These are phyloP conservation scores for Colletotrichum chrysophilum DNA, from an alignment of 2,329 filamentous ascomycete species.

Conservation along the genomic window DNA sequence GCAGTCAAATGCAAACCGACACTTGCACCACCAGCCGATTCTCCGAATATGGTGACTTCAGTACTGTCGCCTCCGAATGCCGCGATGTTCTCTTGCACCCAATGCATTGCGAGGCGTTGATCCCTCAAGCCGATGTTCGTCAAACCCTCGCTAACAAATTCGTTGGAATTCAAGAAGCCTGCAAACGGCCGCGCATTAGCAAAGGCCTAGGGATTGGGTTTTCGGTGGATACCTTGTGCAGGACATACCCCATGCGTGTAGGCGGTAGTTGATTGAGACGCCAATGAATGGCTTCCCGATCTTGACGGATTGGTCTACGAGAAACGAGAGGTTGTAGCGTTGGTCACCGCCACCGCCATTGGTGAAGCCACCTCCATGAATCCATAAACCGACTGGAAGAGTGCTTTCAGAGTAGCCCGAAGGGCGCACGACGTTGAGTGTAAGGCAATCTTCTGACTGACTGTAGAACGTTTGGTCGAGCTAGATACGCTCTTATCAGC, in stretches of 20 bases:
- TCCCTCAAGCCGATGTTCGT: constrained; percentile 31
- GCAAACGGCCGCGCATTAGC: background rate
- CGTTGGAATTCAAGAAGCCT: background rate
- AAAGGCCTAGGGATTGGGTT: constrained; percentile 35
- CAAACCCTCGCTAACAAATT: background rate
- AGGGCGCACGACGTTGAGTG: background rate
- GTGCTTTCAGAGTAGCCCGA: background rate
- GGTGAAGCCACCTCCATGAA: constrained; percentile 17
- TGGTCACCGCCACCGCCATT: background rate
- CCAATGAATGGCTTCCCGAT: constrained; percentile 52
- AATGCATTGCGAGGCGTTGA: constrained; percentile 33
- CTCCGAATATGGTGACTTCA: constrained; percentile 41
- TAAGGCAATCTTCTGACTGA: background rate
- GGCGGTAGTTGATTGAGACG: constrained; percentile 45
- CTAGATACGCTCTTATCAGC: background rate
- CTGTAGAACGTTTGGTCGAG: background rate
- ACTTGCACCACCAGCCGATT: constrained; percentile 46
- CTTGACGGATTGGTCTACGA: constrained; percentile 50
- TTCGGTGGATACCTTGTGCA: constrained; percentile 28
- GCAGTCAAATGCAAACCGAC: background rate
- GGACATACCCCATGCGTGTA: constrained; percentile 38
- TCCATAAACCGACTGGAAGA: background rate
- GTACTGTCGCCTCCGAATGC: constrained; percentile 37
- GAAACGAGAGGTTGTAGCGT: background rate
- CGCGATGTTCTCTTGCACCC: constrained; percentile 35